These are phyloP conservation scores for Pichia kudriavzevii DNA, from an alignment of 1,139 yeast genomes.

Conservation along the genomic window DNA sequence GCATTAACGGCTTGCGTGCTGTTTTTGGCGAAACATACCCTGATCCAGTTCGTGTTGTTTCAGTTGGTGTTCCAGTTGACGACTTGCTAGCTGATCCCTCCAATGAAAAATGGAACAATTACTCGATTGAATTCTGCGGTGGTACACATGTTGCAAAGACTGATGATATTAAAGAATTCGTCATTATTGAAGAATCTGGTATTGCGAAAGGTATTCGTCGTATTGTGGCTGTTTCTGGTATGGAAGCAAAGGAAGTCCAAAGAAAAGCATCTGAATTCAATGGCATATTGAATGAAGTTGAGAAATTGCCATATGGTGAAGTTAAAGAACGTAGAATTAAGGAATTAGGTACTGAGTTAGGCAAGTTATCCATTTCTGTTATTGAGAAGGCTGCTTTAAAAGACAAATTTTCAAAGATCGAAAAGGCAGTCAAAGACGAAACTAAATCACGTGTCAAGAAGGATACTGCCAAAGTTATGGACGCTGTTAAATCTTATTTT, in stretches of 20 bases:
- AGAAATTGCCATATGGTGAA: conserved; percentile 49
- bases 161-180: conserved; percentile 85
- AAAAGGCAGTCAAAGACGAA: conserved; percentile 82
- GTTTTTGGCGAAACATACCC: conserved; percentile 99
- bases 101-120: conserved; percentile 63
- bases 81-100: conserved; percentile 66
- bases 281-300: conserved; percentile 50
- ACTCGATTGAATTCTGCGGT: conserved; percentile 95
- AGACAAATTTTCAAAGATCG: conserved; percentile 67
- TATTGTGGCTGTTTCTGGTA: conserved; percentile 93
- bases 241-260: conserved; percentile 85
- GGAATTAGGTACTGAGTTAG: conserved; percentile 75
- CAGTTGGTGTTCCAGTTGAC: conserved; percentile 86
- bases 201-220: conserved; percentile 98
- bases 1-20: conserved; percentile 84
- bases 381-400: conserved; percentile 70
- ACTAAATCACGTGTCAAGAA: conserved; percentile 80
- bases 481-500: conserved; percentile 70
- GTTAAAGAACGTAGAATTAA: conserved; percentile 73
- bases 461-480: conserved; percentile 75
- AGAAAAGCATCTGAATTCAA: conserved; percentile 69
- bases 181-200: conserved; percentile 89
- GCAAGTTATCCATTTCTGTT: conserved; percentile 76
- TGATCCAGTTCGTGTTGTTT: conserved; percentile 96
- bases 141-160: conserved; percentile 95